Base-by-base conservation (phyloP, 2,329 filamentous ascomycete species). In the Raffaelea albimanens region DNA sequence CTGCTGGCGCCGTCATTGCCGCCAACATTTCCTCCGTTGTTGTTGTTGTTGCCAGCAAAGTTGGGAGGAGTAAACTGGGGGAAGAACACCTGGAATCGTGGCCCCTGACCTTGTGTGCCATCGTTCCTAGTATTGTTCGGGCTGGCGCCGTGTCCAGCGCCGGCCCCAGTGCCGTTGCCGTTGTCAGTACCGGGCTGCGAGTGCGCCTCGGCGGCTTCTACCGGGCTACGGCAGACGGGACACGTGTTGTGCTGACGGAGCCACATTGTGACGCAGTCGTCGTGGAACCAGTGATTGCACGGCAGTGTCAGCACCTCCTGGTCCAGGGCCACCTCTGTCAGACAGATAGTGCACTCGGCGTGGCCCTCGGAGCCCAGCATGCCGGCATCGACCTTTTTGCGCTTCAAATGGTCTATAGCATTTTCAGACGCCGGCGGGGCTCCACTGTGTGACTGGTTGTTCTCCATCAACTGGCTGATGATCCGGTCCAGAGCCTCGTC, bases 211-310 rank as follows among this genome's bases (percentile, higher is more conserved):
- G 57, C 51, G 56, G 62, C 65, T 54, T 77, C 74, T 36, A 80
- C 74, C 3, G 76, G 62, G 16, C 76, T 76, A 36, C 86, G 76
- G 59, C 86, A 91, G 46, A 89, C 83, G 1, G 91, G 91, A 58
- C 91, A 97, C 0, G 90, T 95, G 58, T 96, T 89, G 64, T 96
- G 90, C 64, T 95, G 86, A 57, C 77, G 79, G 45, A 97, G 68
- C 91, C 91, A 97, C 44, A 85, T 72, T 21, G 80, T 75, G 31
- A 93, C 85, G 58, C 91, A 97, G 22, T 78, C 71, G 49, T 83
- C 82, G 59, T 96, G 91, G 62, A 95, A 97, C 87, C 88, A 95
- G 60, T 98, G 93, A 50, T 80, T 84, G 66, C 93, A 98, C 0
- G 89, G 89, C 44, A 98, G 66, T 41, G 83, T 75, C 0, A 85